Evolutionary conservation across 805 yeast genomes (phyloP).

Genomic region (Monosporozyma solicola): DNA sequence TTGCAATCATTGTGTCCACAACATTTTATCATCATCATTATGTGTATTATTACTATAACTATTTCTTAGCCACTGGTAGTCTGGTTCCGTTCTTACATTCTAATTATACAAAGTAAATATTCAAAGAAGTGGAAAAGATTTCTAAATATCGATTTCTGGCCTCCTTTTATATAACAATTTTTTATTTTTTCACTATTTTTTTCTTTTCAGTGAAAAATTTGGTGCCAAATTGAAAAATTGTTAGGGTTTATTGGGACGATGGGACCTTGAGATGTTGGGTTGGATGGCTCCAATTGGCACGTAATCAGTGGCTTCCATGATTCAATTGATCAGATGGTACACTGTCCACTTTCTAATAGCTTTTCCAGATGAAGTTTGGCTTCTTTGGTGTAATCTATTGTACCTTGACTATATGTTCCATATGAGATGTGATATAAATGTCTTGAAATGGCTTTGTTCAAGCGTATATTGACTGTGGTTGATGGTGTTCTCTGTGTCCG

Average conservation of each 20-base stretch:
- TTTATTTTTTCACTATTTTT: background rate
- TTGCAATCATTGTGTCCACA: background rate
- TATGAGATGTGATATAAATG: constrained; percentile 38
- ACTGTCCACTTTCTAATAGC: background rate
- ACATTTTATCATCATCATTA: background rate
- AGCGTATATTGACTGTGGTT: constrained; percentile 42
- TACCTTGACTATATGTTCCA: constrained; percentile 1
- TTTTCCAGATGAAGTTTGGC: background rate
- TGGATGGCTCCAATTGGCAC: background rate
- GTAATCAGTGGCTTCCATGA: background rate
- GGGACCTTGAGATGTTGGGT: background rate
- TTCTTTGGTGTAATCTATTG: constrained; percentile 3
- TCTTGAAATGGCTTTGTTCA: constrained; percentile 58
- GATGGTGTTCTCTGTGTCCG: constrained; percentile 34
- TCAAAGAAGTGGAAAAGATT: background rate
- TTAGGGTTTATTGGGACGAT: background rate
- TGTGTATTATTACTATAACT: background rate
- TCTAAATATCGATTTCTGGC: background rate
- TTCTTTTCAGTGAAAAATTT: background rate
- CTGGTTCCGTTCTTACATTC: too few relatives aligned
- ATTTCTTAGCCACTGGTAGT: background rate
- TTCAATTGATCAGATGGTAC: background rate
- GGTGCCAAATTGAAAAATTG: background rate
- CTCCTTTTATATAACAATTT: background rate
- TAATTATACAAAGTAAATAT: background rate